phyloP scores from a whole-genome alignment of 495 filamentous ascomycete genomes.

The Friedmanniomyces endolithicus region DNA sequence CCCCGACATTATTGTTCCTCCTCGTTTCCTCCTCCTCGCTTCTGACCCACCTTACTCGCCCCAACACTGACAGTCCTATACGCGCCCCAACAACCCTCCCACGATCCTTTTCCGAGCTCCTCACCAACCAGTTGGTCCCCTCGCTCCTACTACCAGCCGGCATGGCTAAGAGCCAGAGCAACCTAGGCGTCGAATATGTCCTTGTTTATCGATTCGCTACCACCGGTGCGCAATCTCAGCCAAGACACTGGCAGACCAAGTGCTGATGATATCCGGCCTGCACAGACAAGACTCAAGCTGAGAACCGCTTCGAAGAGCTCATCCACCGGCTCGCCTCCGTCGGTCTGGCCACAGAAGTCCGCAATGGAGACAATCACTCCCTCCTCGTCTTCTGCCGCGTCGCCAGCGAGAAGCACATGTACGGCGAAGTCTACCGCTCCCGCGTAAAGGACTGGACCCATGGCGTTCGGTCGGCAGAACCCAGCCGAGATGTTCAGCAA shows the following conservation, averaged over 20 bases:
- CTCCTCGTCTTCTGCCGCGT: constrained; percentile 76
- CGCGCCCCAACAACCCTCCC: not conserved
- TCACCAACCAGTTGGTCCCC: constrained; percentile 10
- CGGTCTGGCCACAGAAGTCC: constrained; percentile 74
- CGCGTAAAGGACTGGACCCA: constrained; percentile 93
- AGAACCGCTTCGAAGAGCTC: constrained; percentile 60
- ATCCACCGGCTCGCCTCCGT: constrained; percentile 55
- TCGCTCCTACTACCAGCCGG: constrained; percentile 3
- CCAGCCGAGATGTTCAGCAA: constrained; percentile 56
- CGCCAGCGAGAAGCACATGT: constrained; percentile 50
- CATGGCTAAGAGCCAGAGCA: constrained; percentile 34
- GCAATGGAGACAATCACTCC: constrained; percentile 63
- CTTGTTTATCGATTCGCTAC: constrained; percentile 63
- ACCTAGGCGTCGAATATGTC: constrained; percentile 83
- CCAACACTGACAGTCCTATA: not conserved
- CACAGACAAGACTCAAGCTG: constrained; percentile 54
- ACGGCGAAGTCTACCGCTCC: constrained; percentile 41
- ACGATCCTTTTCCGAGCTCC: constrained; percentile 10
- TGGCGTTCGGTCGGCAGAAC: constrained; percentile 68
- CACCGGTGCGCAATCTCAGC: constrained; percentile 37
- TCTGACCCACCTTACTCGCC: no score
- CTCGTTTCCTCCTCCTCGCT: not conserved
- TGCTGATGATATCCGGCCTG: constrained; percentile 13
- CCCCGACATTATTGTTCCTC: no score
- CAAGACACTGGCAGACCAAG: not conserved